phyloP scores from a whole-genome alignment of 2,329 filamentous ascomycete species.

The Hortaea werneckii region DNA sequence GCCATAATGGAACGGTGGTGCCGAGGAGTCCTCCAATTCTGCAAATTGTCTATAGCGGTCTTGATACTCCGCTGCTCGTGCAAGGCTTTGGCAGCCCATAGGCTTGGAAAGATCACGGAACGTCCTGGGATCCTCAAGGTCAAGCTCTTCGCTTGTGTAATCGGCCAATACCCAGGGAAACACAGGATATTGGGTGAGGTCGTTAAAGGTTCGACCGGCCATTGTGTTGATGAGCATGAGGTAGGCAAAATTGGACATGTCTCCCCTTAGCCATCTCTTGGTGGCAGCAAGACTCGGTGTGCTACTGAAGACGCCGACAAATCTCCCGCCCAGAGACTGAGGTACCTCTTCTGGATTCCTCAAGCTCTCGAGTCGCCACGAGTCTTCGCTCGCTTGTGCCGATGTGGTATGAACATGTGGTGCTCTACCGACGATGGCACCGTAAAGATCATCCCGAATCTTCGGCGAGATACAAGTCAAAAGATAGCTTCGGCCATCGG shows the following conservation, averaged over 20 bases:
- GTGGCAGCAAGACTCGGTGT: slow-evolving; percentile 74
- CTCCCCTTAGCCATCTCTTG: slow-evolving; percentile 81
- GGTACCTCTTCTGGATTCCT: slow-evolving; percentile 55
- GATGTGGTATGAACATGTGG: slow-evolving; percentile 59
- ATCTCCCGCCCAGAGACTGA: slow-evolving; percentile 69
- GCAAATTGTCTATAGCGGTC: slow-evolving; percentile 79
- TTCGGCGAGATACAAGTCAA: slow-evolving; percentile 69
- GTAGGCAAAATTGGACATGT: slow-evolving; percentile 98
- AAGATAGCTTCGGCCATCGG: slow-evolving; percentile 89
- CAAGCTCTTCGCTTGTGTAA: slow-evolving; percentile 86
- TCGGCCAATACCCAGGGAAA: slow-evolving; percentile 97
- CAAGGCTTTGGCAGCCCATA: slow-evolving; percentile 80
- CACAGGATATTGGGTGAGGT: slow-evolving; percentile 93
- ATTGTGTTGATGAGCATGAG: slow-evolving; percentile 98
- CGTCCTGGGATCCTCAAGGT: slow-evolving; percentile 70
- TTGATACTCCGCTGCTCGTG: slow-evolving; percentile 66
- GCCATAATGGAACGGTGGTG: slow-evolving; percentile 87
- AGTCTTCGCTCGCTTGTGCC: slow-evolving; percentile 63
- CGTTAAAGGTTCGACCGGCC: slow-evolving; percentile 94
- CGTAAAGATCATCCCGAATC: slow-evolving; percentile 69
- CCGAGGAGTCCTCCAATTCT: slow-evolving; percentile 71
- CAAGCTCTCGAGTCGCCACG: slow-evolving; percentile 82
- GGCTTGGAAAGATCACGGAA: slow-evolving; percentile 91
- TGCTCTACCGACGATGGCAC: slow-evolving; percentile 65
- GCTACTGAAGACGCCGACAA: slow-evolving; percentile 84